A percentile compares a stretch with the other conserved stretches of the same genome.
phyloP scores from a whole-genome alignment of 352 stramenopile species.

The Phytophthora capsici region DNA sequence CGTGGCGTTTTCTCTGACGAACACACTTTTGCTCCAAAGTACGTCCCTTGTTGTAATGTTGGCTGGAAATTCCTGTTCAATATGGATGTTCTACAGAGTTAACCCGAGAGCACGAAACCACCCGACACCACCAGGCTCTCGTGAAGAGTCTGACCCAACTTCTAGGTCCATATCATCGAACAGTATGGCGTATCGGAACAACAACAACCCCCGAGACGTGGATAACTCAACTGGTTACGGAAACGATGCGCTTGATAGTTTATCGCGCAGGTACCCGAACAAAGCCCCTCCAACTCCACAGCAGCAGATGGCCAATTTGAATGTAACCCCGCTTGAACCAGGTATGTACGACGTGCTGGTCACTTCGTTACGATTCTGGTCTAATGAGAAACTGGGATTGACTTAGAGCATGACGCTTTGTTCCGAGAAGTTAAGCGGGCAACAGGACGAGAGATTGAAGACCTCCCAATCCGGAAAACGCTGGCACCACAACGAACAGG shows the following conservation, averaged over 20 bases:
- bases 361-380: constrained; percentile 16
- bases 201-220: constrained; percentile 67
- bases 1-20: constrained; percentile 75
- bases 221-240: constrained; percentile 24
- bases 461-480: constrained; percentile 59
- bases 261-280: constrained; percentile 71
- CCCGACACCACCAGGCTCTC: constrained; percentile 43
- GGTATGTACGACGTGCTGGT: constrained; percentile 34
- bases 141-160: constrained; percentile 54
- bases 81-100: constrained; percentile 31
- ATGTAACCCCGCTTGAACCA: constrained; percentile 50
- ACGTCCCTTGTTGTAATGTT: constrained; percentile 7
- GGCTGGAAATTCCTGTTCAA: too few species aligned
- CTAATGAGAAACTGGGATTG: constrained; percentile 41
- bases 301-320: constrained; percentile 26
- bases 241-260: constrained; percentile 64
- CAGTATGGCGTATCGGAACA: constrained; percentile 26
- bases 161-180: constrained; percentile 24
- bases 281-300: constrained; percentile 41
- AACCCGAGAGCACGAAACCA: constrained; percentile 46
- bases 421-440: constrained; percentile 83
- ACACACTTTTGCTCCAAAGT: constrained; percentile 85
- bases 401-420: constrained; percentile 81
- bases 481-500: constrained; percentile 13
- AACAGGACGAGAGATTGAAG: constrained; percentile 72